These are phyloP conservation scores for Rhodotorula sp. DNA, from an alignment of 1,284 basidiomycete genomes.

Conservation along the genomic window DNA sequence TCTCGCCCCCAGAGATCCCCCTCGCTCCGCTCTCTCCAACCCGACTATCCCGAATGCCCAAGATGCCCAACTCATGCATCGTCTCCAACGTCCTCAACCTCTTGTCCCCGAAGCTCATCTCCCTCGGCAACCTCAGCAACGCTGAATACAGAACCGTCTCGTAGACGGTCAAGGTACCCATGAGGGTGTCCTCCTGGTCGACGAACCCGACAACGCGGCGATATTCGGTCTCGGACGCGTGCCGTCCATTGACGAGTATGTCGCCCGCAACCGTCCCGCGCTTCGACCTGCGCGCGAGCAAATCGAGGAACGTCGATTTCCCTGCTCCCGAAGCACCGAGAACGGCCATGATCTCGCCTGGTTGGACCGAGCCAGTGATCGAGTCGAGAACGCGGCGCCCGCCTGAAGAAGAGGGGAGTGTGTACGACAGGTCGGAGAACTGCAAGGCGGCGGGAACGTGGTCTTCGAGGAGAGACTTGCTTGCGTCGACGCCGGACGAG, in stretches of 20 bases:
- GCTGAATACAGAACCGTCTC: slow-evolving; percentile 95
- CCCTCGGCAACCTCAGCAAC: slow-evolving; percentile 79
- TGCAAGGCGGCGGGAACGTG: slow-evolving; percentile 89
- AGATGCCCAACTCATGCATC: slow-evolving; percentile 89
- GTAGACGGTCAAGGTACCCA: slow-evolving; percentile 94
- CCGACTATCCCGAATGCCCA: slow-evolving; percentile 82
- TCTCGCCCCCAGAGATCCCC: slow-evolving; percentile 93
- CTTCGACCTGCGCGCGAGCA: slow-evolving; percentile 86
- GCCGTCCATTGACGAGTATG: slow-evolving; percentile 81
- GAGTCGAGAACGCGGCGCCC: slow-evolving; percentile 66
- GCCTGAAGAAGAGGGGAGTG: slow-evolving; percentile 54
- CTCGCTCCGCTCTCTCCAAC: slow-evolving; percentile 84
- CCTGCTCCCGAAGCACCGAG: slow-evolving; percentile 97
- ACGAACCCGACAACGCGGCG: slow-evolving; percentile 87
- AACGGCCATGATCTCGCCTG: slow-evolving; percentile 87
- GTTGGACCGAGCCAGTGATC: slow-evolving; percentile 76
- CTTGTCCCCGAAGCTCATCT: slow-evolving; percentile 93
- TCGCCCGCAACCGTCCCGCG: slow-evolving; percentile 71
- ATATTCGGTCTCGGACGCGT: slow-evolving; percentile 72
- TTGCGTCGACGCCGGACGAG: slow-evolving; percentile 75
- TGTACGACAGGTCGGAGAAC: slow-evolving; percentile 81
- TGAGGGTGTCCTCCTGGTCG: slow-evolving; percentile 95
- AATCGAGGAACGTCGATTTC: slow-evolving; percentile 94
- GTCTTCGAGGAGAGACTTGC: slow-evolving; percentile 77
- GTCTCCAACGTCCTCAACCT: slow-evolving; percentile 91